Conservation (phyloP, 495 filamentous ascomycete genomes). For the Aspergillus affinis region DNA sequence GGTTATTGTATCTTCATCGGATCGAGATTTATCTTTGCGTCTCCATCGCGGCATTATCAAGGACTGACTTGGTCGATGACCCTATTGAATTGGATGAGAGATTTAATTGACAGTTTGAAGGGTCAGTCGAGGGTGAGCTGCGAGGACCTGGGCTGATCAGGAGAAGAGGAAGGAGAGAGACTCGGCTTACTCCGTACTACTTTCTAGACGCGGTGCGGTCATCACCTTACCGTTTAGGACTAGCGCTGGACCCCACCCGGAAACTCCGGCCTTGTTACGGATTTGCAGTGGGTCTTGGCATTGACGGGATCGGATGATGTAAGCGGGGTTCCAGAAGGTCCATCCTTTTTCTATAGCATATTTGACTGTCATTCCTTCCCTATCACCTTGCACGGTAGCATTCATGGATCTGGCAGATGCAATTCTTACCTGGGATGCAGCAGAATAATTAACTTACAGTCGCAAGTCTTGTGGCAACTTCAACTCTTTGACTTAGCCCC, state of each 20-base stretch:
- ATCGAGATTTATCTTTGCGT: slow-evolving; percentile 21
- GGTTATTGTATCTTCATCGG: slow-evolving; percentile 14
- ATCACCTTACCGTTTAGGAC: background rate
- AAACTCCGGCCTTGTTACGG: background rate
- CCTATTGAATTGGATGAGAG: background rate
- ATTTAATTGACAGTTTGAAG: background rate
- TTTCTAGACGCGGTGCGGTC: background rate
- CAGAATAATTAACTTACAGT: background rate
- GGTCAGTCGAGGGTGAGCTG: background rate
- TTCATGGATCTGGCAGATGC: background rate
- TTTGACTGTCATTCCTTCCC: no score
- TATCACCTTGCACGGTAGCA: background rate
- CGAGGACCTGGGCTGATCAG: background rate
- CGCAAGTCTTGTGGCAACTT: background rate
- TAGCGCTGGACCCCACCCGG: background rate
- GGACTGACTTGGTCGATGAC: background rate
- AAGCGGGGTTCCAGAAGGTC: background rate
- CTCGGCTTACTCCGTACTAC: no score
- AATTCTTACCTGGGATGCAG: background rate
- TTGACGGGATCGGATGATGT: background rate
- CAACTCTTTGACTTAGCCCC: background rate
- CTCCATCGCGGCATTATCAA: slow-evolving; percentile 30
- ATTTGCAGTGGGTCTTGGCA: background rate
- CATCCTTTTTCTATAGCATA: background rate
- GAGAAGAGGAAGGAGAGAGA: background rate